phyloP scores from a whole-genome alignment of 352 stramenopile species.

The Peronospora farinosa region DNA sequence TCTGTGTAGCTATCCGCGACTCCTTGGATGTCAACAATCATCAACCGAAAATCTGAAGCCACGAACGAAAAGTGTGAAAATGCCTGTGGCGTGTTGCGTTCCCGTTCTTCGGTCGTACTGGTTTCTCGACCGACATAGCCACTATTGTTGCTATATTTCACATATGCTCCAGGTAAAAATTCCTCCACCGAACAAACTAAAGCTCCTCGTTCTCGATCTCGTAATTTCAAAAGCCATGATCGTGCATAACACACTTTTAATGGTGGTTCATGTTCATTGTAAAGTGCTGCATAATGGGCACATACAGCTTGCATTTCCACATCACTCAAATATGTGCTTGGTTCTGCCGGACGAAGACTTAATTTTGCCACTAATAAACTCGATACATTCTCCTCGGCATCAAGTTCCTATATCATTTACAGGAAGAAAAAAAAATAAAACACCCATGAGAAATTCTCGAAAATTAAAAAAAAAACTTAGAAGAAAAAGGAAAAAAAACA shows the following conservation, averaged over 20 bases:
- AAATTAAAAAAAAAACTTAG: too few relatives aligned
- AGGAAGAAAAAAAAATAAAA: too few relatives aligned
- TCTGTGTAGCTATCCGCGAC: slow-evolving; percentile 83
- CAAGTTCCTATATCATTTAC: slow-evolving; percentile 50
- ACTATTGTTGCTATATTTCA: slow-evolving; percentile 87
- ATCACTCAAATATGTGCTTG: slow-evolving; percentile 74
- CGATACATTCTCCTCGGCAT: slow-evolving; percentile 23
- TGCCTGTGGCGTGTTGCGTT: slow-evolving; percentile 77
- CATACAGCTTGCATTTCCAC: slow-evolving; percentile 88
- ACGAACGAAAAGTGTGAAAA: slow-evolving; percentile 86
- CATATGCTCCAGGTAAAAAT: slow-evolving; percentile 70
- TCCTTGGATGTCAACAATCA: slow-evolving; percentile 85
- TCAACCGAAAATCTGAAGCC: slow-evolving; percentile 73
- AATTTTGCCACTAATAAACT: slow-evolving; percentile 69
- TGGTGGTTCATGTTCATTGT: slow-evolving; percentile 80
- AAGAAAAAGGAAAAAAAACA: too few relatives aligned
- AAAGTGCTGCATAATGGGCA: slow-evolving; percentile 78
- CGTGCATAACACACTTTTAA: slow-evolving; percentile 78
- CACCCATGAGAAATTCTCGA: too few relatives aligned
- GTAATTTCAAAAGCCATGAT: slow-evolving; percentile 73
- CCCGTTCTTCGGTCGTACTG: slow-evolving; percentile 69
- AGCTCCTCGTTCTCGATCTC: slow-evolving; percentile 42
- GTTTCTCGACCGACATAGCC: slow-evolving; percentile 78
- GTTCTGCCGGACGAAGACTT: slow-evolving; percentile 54
- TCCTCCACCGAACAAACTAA: slow-evolving; percentile 75